Evolutionary conservation across 1,284 basidiomycete genomes (phyloP).

Genomic region (Ustilago curta): DNA sequence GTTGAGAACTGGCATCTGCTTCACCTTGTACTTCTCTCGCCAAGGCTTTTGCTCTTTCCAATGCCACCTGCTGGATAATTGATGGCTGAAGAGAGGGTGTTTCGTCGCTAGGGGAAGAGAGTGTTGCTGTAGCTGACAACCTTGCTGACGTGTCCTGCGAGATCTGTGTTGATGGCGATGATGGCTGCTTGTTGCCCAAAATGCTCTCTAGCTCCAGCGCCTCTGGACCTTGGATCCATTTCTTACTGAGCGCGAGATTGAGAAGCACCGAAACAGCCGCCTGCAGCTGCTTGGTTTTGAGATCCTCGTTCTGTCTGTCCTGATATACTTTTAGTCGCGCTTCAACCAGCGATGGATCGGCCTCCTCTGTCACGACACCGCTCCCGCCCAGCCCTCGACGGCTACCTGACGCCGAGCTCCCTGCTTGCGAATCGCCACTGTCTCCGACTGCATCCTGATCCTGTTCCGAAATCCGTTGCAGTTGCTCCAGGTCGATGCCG

Average conservation of each 20-base stretch:
- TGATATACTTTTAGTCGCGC: slow-evolving; percentile 30
- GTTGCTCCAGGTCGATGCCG: slow-evolving; percentile 43
- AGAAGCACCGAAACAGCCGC: slow-evolving; percentile 57
- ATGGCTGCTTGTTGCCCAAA: slow-evolving; percentile 26
- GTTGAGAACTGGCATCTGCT: slow-evolving; percentile 4
- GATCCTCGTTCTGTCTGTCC: slow-evolving; percentile 39
- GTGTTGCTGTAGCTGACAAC: neutral
- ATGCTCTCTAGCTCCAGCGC: slow-evolving; percentile 53
- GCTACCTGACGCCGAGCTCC: neutral
- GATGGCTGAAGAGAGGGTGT: slow-evolving; percentile 15
- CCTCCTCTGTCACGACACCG: slow-evolving; percentile 36
- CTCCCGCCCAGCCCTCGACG: neutral
- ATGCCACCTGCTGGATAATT: slow-evolving; percentile 47
- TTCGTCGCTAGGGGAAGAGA: neutral
- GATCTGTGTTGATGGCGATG: neutral
- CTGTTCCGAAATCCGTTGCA: slow-evolving; percentile 22
- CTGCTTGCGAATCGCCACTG: neutral
- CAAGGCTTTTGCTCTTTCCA: slow-evolving; percentile 41
- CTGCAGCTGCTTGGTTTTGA: slow-evolving; percentile 43
- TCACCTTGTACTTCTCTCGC: slow-evolving; percentile 36
- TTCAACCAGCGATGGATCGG: slow-evolving; percentile 41
- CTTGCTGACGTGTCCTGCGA: neutral
- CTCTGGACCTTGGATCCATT: slow-evolving; percentile 58
- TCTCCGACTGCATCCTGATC: slow-evolving; percentile 4
- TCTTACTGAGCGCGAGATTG: slow-evolving; percentile 48